phyloP scores from a whole-genome alignment of 1,284 basidiomycete species.

The Pterula multifida region DNA sequence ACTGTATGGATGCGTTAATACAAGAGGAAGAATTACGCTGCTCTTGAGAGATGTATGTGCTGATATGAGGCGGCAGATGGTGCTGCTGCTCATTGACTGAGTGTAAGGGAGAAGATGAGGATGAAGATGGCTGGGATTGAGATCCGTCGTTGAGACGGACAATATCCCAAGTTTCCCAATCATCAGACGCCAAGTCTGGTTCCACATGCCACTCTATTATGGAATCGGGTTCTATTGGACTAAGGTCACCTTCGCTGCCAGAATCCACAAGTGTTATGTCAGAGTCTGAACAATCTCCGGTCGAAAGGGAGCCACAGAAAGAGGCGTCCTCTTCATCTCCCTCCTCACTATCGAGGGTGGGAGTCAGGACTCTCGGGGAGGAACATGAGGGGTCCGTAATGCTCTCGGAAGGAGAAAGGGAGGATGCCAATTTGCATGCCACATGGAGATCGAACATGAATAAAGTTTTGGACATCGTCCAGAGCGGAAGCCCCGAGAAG shows the following conservation, averaged over 20 bases:
- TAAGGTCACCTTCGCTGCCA: slow-evolving; percentile 21
- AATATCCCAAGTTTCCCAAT: not conserved
- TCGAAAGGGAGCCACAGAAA: slow-evolving; percentile 19
- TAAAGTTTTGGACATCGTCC: slow-evolving; percentile 54
- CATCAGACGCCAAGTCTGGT: slow-evolving; percentile 4
- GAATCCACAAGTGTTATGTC: slow-evolving; percentile 35
- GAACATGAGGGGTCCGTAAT: not conserved
- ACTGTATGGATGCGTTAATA: too few species aligned
- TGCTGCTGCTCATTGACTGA: not conserved
- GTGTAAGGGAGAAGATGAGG: not conserved
- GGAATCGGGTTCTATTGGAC: slow-evolving; percentile 10
- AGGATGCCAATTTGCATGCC: slow-evolving; percentile 11
- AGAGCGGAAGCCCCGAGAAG: slow-evolving; percentile 42
- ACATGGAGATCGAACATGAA: slow-evolving; percentile 46
- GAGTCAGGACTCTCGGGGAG: not conserved
- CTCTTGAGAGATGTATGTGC: not conserved
- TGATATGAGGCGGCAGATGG: not conserved
- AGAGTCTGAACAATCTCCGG: slow-evolving; percentile 28
- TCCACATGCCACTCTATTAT: slow-evolving; percentile 2
- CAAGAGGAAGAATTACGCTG: not conserved
- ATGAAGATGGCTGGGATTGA: not conserved
- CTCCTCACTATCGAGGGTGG: slow-evolving; percentile 12
- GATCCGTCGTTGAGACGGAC: not conserved
- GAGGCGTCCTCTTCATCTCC: slow-evolving; percentile 19
- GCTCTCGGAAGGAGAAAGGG: slow-evolving; percentile 9